Conservation (phyloP, 2,329 filamentous ascomycete species). For the Achaetomium macrosporum region DNA sequence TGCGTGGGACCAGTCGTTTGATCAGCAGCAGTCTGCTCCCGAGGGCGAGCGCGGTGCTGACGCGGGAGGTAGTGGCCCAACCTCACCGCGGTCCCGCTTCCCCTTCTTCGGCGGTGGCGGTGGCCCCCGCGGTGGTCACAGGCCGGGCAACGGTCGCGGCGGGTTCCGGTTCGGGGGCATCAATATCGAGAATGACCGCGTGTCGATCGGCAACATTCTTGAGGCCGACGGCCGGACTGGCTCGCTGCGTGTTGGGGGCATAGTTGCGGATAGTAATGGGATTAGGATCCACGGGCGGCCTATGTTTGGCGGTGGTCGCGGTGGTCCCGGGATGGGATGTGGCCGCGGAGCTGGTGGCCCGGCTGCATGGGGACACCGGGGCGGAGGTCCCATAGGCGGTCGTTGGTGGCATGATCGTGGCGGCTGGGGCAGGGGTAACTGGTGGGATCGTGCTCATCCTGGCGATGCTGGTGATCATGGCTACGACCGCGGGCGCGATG, state of each 20-base stretch:
- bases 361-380: background rate
- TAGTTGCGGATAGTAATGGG: conserved; percentile 36
- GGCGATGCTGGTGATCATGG: background rate
- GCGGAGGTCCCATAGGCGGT: background rate
- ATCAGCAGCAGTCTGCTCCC: conserved; percentile 12
- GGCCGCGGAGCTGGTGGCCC: background rate
- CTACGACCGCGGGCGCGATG: conserved; percentile 8
- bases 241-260: conserved; percentile 38
- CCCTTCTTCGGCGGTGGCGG: conserved; percentile 13
- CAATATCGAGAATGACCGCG: conserved; percentile 37
- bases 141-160: conserved; percentile 3
- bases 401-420: background rate
- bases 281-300: conserved; percentile 26
- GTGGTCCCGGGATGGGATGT: conserved; percentile 2
- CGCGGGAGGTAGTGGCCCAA: background rate
- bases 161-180: conserved; percentile 36
- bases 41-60: background rate
- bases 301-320: conserved; percentile 16
- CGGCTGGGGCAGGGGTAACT: conserved; percentile 2
- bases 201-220: conserved; percentile 39
- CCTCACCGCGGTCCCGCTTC: background rate
- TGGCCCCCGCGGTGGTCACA: conserved; percentile 8
- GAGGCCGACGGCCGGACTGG: conserved; percentile 39
- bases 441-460: conserved; percentile 4
- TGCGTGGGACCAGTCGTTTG: conserved; percentile 29